These are phyloP conservation scores for Schizochytrium sp. DNA, from an alignment of 108 stramenopile genomes.

Conservation along the genomic window DNA sequence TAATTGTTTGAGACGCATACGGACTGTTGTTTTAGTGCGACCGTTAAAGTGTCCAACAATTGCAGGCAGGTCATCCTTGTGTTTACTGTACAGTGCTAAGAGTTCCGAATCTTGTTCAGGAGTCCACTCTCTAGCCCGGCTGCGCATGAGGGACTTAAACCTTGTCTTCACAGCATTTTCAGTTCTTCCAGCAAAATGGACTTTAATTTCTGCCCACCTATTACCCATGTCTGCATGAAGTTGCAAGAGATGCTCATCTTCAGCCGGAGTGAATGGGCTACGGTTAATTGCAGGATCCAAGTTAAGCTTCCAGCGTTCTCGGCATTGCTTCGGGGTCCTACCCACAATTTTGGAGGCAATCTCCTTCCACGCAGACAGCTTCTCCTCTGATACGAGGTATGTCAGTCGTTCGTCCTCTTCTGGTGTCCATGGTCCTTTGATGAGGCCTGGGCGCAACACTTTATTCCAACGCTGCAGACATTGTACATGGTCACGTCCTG, in stretches of 20 bases:
- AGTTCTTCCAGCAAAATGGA: neutral
- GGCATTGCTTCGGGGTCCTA: constrained; percentile 54
- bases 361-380: neutral
- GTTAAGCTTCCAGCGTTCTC: constrained; percentile 37
- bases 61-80: neutral
- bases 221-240: constrained; percentile 46
- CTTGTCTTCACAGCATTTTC: constrained; percentile 47
- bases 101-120: constrained; percentile 42
- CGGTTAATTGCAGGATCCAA: constrained; percentile 3
- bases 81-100: neutral
- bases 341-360: neutral
- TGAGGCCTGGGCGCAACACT: constrained; percentile 76
- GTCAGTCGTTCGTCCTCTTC: constrained; percentile 23
- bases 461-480: constrained; percentile 81
- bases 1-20: constrained; percentile 16
- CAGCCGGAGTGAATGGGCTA: neutral
- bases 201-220: constrained; percentile 20
- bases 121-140: constrained; percentile 8
- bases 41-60: neutral
- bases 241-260: neutral
- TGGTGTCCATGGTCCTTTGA: constrained; percentile 66
- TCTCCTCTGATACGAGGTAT: constrained; percentile 11
- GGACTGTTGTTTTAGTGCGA: constrained; percentile 1
- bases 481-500: constrained; percentile 66
- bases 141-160: constrained; percentile 57